Evolutionary conservation across 208 protist genomes (phyloP).

Genomic region (Crithidia acanthocephali): DNA sequence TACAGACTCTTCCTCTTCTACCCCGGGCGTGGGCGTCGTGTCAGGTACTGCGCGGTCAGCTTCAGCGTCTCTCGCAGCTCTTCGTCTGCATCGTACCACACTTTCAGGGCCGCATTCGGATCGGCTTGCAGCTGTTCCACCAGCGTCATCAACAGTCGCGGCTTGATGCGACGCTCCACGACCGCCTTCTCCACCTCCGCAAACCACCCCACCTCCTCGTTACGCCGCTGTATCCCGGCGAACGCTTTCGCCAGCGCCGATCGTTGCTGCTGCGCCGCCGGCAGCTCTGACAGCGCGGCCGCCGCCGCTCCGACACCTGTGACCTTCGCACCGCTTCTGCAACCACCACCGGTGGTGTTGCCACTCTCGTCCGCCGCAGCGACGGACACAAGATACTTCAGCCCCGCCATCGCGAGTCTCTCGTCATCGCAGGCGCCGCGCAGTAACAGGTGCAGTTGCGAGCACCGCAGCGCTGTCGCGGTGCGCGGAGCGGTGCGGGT

Average conservation of each 20-base stretch:
- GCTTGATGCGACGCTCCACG: conserved; percentile 2
- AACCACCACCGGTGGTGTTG: not conserved
- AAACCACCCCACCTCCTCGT: conserved; percentile 12
- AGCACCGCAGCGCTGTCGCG: not conserved
- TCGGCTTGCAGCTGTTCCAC: not conserved
- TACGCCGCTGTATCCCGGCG: not conserved
- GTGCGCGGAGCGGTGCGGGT: not conserved
- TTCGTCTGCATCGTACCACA: conserved; percentile 13
- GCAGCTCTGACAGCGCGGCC: not conserved
- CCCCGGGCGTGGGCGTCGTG: not conserved
- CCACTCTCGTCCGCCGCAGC: not conserved
- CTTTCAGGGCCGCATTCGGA: not conserved
- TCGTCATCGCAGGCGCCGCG: conserved; percentile 12
- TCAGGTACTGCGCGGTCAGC: conserved; percentile 10
- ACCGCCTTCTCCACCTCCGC: not conserved
- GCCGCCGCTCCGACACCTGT: not conserved
- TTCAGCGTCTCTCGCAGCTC: conserved; percentile 2
- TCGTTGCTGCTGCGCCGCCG: not conserved
- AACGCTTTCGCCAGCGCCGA: conserved; percentile 10
- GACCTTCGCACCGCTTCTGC: not conserved
- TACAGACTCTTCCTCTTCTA: conserved; percentile 13
- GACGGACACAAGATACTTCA: conserved; percentile 4
- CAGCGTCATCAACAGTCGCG: not conserved
- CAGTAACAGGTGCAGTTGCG: conserved; percentile 10
- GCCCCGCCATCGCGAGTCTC: conserved; percentile 1